Evolutionary conservation across 495 filamentous ascomycete genomes (phyloP).

Genomic region (Aspergillus incahuasiensis): DNA sequence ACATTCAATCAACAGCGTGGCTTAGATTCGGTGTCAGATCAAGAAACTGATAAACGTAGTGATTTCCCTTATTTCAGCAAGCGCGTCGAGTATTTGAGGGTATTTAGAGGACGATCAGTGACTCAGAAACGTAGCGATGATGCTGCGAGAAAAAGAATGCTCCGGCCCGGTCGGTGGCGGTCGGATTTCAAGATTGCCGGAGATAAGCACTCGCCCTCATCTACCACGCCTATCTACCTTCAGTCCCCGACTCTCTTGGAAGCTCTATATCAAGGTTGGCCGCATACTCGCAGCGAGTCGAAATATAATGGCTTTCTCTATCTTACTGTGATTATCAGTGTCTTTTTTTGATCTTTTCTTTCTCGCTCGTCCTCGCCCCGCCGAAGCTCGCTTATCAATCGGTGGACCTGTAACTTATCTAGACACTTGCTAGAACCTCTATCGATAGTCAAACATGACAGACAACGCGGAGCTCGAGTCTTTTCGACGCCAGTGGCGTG

Average conservation of each 20-base stretch:
- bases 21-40: background rate
- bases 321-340: background rate
- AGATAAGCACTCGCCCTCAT: constrained; percentile 23
- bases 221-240: background rate
- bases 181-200: constrained; percentile 15
- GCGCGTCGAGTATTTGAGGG: background rate
- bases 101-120: background rate
- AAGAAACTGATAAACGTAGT: background rate
- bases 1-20: constrained; percentile 22
- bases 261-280: background rate
- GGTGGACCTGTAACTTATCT: constrained; percentile 1
- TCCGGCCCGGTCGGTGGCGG: constrained; percentile 24
- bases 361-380: background rate
- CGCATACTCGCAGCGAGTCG: background rate
- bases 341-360: background rate
- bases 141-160: constrained; percentile 19
- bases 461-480: constrained; percentile 70
- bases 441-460: constrained; percentile 40
- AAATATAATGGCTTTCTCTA: background rate
- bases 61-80: background rate
- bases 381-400: constrained; percentile 26
- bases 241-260: no score
- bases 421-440: constrained; percentile 3
- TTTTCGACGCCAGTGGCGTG: constrained; percentile 78
- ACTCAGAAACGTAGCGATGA: constrained; percentile 6